These are phyloP conservation scores for Phytophthora pinifolia DNA, from an alignment of 352 stramenopile species.

Conservation along the genomic window DNA sequence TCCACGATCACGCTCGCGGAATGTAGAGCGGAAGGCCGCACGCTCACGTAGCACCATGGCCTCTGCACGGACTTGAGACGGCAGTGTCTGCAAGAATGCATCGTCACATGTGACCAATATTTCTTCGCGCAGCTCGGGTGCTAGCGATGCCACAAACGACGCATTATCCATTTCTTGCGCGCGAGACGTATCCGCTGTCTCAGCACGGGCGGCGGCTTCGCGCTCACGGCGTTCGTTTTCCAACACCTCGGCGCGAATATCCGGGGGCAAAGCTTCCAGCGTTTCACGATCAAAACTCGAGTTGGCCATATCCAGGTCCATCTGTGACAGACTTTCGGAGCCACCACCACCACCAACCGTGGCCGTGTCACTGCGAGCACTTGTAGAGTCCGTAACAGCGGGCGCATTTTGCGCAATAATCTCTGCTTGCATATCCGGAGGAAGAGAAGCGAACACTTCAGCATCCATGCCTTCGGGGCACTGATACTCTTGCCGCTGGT, in stretches of 20 bases:
- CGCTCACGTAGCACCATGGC: constrained; percentile 95
- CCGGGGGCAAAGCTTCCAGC: constrained; percentile 94
- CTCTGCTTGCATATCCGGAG: constrained; percentile 96
- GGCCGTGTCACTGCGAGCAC: constrained; percentile 32
- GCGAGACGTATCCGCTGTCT: constrained; percentile 90
- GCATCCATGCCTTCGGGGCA: constrained; percentile 96
- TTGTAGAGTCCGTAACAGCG: constrained; percentile 25
- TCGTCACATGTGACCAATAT: constrained; percentile 97
- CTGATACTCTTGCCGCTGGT: constrained; percentile 30
- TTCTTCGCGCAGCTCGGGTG: constrained; percentile 95
- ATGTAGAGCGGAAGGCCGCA: constrained; percentile 74
- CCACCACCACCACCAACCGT: constrained; percentile 27
- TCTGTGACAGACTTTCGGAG: constrained; percentile 73
- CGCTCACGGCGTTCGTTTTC: constrained; percentile 95
- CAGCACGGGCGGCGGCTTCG: constrained; percentile 64
- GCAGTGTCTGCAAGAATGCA: constrained; percentile 93
- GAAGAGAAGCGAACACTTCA: constrained; percentile 96
- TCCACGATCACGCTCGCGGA: constrained; percentile 43
- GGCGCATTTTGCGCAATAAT: constrained; percentile 86
- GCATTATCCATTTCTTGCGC: constrained; percentile 99
- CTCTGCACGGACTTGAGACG: constrained; percentile 93
- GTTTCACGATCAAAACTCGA: constrained; percentile 95
- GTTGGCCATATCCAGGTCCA: constrained; percentile 84
- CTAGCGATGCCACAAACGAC: constrained; percentile 96
- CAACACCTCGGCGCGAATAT: constrained; percentile 97